Evolutionary conservation across 129 eudicot species (phyloP).

Genomic region (Glebionis coronaria): DNA sequence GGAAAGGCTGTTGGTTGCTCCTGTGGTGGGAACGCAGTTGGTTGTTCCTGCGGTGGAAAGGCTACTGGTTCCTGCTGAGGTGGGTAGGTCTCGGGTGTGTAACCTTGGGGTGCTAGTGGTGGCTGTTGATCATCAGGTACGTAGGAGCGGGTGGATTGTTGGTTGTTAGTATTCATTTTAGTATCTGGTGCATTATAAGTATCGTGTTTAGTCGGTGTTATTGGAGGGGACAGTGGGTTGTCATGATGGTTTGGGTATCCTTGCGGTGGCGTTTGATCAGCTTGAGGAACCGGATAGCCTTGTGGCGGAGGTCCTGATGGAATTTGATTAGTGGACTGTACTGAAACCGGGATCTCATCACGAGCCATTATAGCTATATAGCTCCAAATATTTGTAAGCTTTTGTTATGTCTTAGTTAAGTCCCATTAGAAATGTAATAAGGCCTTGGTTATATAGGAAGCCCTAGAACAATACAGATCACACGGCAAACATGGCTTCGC

Average conservation of each 20-base stretch:
- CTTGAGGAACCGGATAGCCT: not conserved
- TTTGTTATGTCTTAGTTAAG: not conserved
- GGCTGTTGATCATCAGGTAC: not conserved
- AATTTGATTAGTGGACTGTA: not conserved
- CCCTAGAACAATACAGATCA: not conserved
- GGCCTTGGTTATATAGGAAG: not conserved
- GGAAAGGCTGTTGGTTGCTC: no score
- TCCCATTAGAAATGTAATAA: not conserved
- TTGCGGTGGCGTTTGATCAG: constrained; percentile 9
- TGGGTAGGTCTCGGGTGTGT: constrained; percentile 15
- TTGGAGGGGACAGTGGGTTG: not conserved
- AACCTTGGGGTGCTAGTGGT: not conserved
- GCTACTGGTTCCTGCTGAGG: constrained; percentile 21
- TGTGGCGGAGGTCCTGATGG: not conserved
- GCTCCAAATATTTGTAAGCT: not conserved
- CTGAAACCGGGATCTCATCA: not conserved
- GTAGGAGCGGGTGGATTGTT: constrained; percentile 12
- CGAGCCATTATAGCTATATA: constrained; percentile 7
- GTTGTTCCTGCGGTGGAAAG: constrained; percentile 3
- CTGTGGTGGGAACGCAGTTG: no score
- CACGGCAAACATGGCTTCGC: not conserved
- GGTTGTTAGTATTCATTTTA: not conserved
- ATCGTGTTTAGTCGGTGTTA: not conserved
- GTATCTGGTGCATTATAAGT: not conserved
- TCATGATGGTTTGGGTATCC: constrained; percentile 14